Evolutionary conservation across 768 basidiomycete species (phyloP), one percentile per base, ranked within the genome.

Genomic region (Naematelia encephala): DNA sequence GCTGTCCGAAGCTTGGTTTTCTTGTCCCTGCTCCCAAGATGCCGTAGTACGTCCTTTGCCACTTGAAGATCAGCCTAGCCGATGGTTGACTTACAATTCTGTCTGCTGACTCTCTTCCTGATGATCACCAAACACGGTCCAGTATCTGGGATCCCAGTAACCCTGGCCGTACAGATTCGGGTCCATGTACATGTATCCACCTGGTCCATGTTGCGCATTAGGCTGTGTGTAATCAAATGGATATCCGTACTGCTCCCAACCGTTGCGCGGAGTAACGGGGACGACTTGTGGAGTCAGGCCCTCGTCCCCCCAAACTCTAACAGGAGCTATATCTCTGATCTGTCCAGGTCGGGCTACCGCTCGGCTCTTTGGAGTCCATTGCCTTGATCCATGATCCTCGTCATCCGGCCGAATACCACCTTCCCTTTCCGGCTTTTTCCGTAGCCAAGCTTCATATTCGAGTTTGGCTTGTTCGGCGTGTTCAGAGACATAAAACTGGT

Each of bases 391-490:
- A 22, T 44, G 43, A 1, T 23, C 39, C 3, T 64, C 60, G 10
- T 58, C 53, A 5, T 61, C 63, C 16, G 49, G 59, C 0, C 52
- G 61, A 1, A 64, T 44, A 3, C 67, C 65, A 4, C 67, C 68
- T 60, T 73, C 71, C 27, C 71, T 22, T 42, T 73, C 68, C 0
- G 54, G 52, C 46, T 68, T 70, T 21, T 55, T 51, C 1, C 49
- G 54, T 21, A 70, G 34, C 71, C 71, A 73, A 23, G 42, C 62
- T 21, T 73, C 68, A 34, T 73, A 73, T 57, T 73, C 66, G 49
- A 46, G 59, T 26, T 56, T 52, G 3, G 70, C 70, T 43, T 67
- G 67, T 13, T 66, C 64, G 1, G 56, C 52, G 2, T 64, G 49
- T 4, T 51, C 57, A 0, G 51, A 11, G 26, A 34, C 57, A 19